Base-by-base conservation (phyloP, 768 basidiomycete species). In the Pleurotus giganteus region DNA sequence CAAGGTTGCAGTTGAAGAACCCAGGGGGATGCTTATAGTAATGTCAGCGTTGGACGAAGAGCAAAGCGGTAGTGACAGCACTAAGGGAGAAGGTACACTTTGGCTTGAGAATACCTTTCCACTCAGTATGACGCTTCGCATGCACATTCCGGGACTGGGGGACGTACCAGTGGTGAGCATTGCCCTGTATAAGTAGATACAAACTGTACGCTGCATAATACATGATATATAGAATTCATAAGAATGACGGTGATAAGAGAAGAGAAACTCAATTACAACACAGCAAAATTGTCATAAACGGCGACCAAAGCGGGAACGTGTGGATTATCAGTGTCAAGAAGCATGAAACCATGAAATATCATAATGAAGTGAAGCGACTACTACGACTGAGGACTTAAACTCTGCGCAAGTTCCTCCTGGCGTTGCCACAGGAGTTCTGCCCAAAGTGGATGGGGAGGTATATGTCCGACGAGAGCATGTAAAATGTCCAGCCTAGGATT, bases 381-480 rank as follows among this genome's bases (percentile, higher is more conserved):
- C 23, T 59, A 53, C 21, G 61, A 23, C 11, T 56, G 61, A 23
- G 56, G 42, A 63, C 63, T 27, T 68, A 70, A n/a, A 36, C n/a
- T 50, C 55, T 75, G 76, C 24, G 67, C 53, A 21, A 73, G 60
- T 49, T 83, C 81, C 53, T 82, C 79, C 61, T 91, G 89, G 44
- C 85, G 81, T 66, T 93, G 88, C 90, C 91, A 92, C 36, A 93
- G 69, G 34, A 96, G 74, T 72, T 96, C 94, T 2, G 88, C 94
- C 94, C 94, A 97, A 11, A 97, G 73, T 2, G 92, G 92, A 67
- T 95, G 91, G 2, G 91, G 89, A 7, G 94, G 94, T 61, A 97
- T 94, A 55, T 85, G 87, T 6, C 93, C 93, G 57, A 96, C 84
- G 32, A 96, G 76, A 0, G 91, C 89, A 47, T 82, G 80, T 9